Evolutionary conservation across 345 rosid species (phyloP).

Genomic region (Rhizophora mangle): DNA sequence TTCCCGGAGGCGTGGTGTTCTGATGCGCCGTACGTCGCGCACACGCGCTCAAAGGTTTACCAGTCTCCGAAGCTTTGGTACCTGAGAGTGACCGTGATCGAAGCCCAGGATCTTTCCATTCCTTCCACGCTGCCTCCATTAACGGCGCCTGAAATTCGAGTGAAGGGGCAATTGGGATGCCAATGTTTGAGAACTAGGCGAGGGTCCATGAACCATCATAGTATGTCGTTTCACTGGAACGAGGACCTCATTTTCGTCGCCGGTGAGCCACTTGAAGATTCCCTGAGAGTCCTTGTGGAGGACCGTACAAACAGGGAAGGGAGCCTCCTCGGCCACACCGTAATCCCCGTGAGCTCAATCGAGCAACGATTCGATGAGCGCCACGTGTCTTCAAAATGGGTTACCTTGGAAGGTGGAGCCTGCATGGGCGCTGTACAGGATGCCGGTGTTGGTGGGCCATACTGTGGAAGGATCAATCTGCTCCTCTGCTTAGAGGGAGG

Average conservation of each 20-base stretch:
- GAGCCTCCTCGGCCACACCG: constrained; percentile 47
- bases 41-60: constrained; percentile 88
- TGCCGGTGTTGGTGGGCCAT: constrained; percentile 29
- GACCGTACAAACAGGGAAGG: constrained; percentile 69
- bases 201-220: constrained; percentile 70
- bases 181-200: constrained; percentile 78
- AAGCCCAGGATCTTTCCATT: constrained; percentile 84
- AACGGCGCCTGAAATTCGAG: constrained; percentile 79
- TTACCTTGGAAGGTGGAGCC: constrained; percentile 42
- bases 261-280: constrained; percentile 85
- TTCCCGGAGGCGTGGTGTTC: constrained; percentile 93
- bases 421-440: constrained; percentile 21
- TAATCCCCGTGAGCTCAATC: constrained; percentile 64
- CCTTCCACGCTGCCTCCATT: constrained; percentile 76
- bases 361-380: constrained; percentile 82
- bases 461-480: constrained; percentile 64
- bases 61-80: constrained; percentile 98
- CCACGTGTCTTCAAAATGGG: constrained; percentile 71
- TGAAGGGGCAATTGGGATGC: constrained; percentile 74
- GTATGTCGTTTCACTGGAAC: constrained; percentile 74
- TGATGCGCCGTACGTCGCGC: constrained; percentile 78
- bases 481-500: constrained; percentile 93
- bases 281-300: constrained; percentile 60
- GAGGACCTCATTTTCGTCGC: constrained; percentile 91
- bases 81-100: constrained; percentile 72